A percentile compares a stretch with the other conserved stretches of the same genome.
Conservation (phyloP, 805 yeast genomes). For the Pichia sporocuriosa region DNA sequence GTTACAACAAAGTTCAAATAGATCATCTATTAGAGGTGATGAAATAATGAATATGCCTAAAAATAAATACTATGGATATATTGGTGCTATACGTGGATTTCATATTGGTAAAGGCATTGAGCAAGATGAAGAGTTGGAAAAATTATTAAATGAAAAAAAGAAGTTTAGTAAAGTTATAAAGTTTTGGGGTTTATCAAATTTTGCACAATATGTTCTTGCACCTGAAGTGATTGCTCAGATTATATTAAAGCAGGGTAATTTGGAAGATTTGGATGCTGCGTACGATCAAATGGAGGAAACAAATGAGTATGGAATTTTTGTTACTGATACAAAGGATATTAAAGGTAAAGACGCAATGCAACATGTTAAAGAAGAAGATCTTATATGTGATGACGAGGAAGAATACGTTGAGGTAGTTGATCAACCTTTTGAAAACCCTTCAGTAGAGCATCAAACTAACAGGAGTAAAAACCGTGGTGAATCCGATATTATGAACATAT, state of each 20-base stretch:
- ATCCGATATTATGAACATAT: no score
- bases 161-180: constrained; percentile 38
- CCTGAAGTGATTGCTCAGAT: constrained; percentile 53
- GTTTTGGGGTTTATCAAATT: constrained; percentile 57
- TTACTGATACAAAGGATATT: constrained; percentile 24
- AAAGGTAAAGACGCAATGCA: background rate
- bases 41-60: constrained; percentile 44
- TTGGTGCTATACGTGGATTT: constrained; percentile 53
- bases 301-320: constrained; percentile 30
- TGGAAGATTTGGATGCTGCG: constrained; percentile 34
- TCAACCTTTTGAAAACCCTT: no score
- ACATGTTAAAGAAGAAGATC: background rate
- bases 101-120: constrained; percentile 39
- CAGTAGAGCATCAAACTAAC: no score
- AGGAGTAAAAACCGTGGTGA: background rate
- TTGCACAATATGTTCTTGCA: constrained; percentile 52
- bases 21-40: constrained; percentile 38
- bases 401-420: no score
- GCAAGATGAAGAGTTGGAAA: constrained; percentile 23
- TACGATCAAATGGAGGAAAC: constrained; percentile 42
- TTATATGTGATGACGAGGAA: background rate
- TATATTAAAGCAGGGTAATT: constrained; percentile 40
- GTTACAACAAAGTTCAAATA: constrained; percentile 32
- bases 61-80: constrained; percentile 50
- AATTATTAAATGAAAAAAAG: constrained; percentile 24